phyloP scores from a whole-genome alignment of 352 stramenopile genomes.

The Phytophthora brassicae region DNA sequence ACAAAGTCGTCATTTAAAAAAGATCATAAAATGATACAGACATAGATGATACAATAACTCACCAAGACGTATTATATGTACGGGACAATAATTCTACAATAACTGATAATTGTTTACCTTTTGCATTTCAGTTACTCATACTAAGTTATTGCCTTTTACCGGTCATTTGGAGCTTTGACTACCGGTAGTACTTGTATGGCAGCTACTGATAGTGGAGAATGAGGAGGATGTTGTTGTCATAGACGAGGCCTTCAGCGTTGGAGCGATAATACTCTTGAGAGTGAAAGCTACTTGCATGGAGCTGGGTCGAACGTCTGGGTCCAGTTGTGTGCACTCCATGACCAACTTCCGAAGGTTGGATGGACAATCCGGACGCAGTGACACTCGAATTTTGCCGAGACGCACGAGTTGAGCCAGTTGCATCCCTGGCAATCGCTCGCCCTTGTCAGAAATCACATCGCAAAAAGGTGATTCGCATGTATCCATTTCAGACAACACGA shows the following conservation, averaged over 20 bases:
- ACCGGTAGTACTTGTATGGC: constrained; percentile 7
- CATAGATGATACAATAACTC: neutral
- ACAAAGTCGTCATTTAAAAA: neutral
- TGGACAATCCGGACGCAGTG: constrained; percentile 63
- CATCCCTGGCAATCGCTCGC: constrained; percentile 65
- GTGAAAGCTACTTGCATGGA: constrained; percentile 76
- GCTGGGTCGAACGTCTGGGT: constrained; percentile 59
- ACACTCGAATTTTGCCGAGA: constrained; percentile 51
- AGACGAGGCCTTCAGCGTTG: constrained; percentile 37
- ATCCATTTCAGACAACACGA: constrained; percentile 82
- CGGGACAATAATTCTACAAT: too few species aligned
- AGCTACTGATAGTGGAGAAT: constrained; percentile 14
- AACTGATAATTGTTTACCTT: too few species aligned
- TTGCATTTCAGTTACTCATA: too few species aligned
- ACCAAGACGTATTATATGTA: too few species aligned
- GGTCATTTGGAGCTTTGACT: constrained; percentile 13
- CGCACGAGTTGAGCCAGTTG: constrained; percentile 69
- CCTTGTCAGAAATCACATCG: constrained; percentile 43
- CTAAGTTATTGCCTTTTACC: constrained; percentile 14
- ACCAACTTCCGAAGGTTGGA: constrained; percentile 50
- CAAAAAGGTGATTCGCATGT: constrained; percentile 65
- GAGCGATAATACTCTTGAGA: constrained; percentile 74
- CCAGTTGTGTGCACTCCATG: constrained; percentile 61
- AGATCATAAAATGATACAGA: neutral
- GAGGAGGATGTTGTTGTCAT: constrained; percentile 26